Evolutionary conservation across 2,329 filamentous ascomycete species (phyloP), one percentile per base, ranked within the genome.

Genomic region (Stenocarpella maydis): DNA sequence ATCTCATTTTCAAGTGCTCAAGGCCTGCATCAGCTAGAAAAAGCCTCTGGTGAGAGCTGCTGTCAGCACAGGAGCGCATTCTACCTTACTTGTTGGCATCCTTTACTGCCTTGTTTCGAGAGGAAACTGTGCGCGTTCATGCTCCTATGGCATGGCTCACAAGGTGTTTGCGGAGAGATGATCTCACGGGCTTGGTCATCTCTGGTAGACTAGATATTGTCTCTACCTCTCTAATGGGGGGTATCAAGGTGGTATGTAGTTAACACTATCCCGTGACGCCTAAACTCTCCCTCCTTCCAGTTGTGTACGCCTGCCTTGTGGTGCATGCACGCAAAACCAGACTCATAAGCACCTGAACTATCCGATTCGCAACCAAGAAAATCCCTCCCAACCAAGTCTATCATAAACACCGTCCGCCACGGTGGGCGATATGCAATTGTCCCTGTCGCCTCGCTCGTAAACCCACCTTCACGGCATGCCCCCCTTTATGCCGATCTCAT

Each of bases 401-500:
- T 24, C 28, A 19, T 37, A 31, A 63, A 63, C 58, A 43, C 58
- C 58, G 28, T 49, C n/a, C 14, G 58, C 58, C 58, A 49, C n/a
- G 17, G 19, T 37, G 41, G 12, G 43, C 10, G 31, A 31, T 17
- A 63, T 63, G 58, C 58, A 63, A 47, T 37, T 49, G 28, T 49
- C 26, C 14, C 28, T 6, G 4, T 31, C 28, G 2, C 64, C 34
- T 12, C 41, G 41, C 6, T 21, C 60, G 15, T 24, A 7, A 26
- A 3, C 5, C 26, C 15, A 10, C 45, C n/a, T 8, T 26, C 45
- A 15, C 12, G 21, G 3, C 2, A 41, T 7, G 7, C 24, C 53
- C 17, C n/a, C 9, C 15, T 34, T 65, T 50, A 50, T 65, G 53
- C 80, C 77, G 10, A 76, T 72, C 6, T 69, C 34, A 43, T 74